A percentile compares a stretch with the other conserved stretches of the same genome.
Evolutionary conservation across 352 stramenopile genomes (phyloP).

Genomic region (Phytophthora palmivora): DNA sequence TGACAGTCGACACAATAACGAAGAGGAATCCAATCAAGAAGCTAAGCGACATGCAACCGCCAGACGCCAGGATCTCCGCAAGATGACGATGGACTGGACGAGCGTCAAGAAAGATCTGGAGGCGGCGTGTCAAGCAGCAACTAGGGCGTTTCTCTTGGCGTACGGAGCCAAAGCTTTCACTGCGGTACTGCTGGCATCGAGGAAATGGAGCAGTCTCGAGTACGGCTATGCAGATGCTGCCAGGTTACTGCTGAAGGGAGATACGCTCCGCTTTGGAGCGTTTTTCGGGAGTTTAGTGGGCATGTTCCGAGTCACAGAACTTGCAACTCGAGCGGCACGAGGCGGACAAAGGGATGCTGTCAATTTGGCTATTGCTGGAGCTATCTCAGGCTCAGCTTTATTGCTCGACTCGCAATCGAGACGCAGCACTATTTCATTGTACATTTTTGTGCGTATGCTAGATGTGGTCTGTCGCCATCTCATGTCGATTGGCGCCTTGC

Average conservation of each 20-base stretch:
- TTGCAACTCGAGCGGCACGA: constrained; percentile 52
- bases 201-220: constrained; percentile 80
- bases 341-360: constrained; percentile 53
- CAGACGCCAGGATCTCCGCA: constrained; percentile 45
- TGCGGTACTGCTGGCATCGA: constrained; percentile 74
- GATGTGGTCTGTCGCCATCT: constrained; percentile 82
- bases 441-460: constrained; percentile 89
- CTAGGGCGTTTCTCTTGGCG: constrained; percentile 69
- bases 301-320: constrained; percentile 70
- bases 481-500: constrained; percentile 55
- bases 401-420: constrained; percentile 73
- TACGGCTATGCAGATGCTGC: constrained; percentile 82
- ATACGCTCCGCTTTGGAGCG: constrained; percentile 81
- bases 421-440: constrained; percentile 79
- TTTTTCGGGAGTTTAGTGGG: constrained; percentile 84
- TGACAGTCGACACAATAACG: constrained; percentile 22
- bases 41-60: constrained; percentile 36
- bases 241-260: constrained; percentile 64
- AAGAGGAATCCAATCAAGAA: constrained; percentile 27
- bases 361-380: constrained; percentile 76
- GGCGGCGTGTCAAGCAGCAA: constrained; percentile 51
- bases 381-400: constrained; percentile 69
- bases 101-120: constrained; percentile 57
- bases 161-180: constrained; percentile 89
- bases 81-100: constrained; percentile 39